phyloP scores from a whole-genome alignment of 176 grass and related monocot species.

The Poa annua region DNA sequence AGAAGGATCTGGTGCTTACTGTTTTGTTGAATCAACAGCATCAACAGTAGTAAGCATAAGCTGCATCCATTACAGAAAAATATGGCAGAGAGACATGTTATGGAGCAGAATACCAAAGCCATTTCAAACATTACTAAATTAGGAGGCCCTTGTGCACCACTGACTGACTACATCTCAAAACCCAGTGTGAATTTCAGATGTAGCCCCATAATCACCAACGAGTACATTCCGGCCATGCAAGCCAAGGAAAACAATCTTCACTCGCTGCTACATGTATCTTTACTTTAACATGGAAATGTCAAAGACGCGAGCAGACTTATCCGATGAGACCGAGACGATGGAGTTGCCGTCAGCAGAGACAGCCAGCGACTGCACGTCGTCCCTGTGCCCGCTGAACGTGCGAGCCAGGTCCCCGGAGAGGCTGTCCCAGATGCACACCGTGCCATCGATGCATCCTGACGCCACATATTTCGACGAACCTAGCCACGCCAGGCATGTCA shows the following conservation, averaged over 20 bases:
- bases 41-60: too few species aligned
- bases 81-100: background rate
- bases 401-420: constrained; percentile 59
- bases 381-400: constrained; percentile 56
- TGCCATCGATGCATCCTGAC: constrained; percentile 74
- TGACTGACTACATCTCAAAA: background rate
- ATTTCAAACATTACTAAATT: background rate
- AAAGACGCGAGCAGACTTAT: constrained; percentile 62
- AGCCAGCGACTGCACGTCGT: constrained; percentile 68
- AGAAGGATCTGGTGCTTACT: too few species aligned
- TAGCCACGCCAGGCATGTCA: constrained; percentile 46
- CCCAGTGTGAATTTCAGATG: background rate
- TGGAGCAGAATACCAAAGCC: background rate
- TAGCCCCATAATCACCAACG: background rate
- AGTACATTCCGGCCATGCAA: constrained; percentile 12
- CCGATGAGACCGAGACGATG: constrained; percentile 65
- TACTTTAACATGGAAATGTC: constrained; percentile 54
- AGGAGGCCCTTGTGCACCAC: background rate
- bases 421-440: constrained; percentile 88
- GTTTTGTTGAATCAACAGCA: too few species aligned
- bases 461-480: constrained; percentile 73
- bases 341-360: constrained; percentile 44
- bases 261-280: background rate
- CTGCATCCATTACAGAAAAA: too few species aligned
- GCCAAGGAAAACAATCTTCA: background rate